Evolutionary conservation across 345 rosid genomes (phyloP).

Genomic region (Aurinia saxatilis): DNA sequence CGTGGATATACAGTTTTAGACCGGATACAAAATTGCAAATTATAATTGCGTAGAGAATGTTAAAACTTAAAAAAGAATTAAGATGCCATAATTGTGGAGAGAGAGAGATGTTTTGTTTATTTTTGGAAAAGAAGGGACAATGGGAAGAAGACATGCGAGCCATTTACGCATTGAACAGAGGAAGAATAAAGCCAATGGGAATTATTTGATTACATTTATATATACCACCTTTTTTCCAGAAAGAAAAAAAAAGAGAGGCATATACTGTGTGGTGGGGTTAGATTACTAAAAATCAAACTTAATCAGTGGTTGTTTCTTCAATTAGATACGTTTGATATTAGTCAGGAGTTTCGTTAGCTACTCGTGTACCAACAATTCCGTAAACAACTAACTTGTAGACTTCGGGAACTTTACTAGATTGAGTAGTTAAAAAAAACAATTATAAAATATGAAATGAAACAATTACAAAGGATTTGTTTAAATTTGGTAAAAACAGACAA

Average conservation of each 20-base stretch:
- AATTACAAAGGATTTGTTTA: no score
- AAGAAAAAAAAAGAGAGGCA: background rate
- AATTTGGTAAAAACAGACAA: no score
- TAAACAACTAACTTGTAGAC: slow-evolving; percentile 5
- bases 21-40: no score
- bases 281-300: background rate
- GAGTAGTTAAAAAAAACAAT: background rate
- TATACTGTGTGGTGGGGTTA: slow-evolving; percentile 2
- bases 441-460: background rate
- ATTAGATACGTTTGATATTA: slow-evolving; percentile 11
- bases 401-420: background rate
- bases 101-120: slow-evolving; percentile 12
- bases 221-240: background rate
- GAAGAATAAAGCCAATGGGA: slow-evolving; percentile 8
- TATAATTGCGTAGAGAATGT: background rate
- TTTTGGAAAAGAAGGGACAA: slow-evolving; percentile 7
- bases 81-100: background rate
- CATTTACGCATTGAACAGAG: slow-evolving; percentile 28
- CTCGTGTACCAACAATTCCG: background rate
- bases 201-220: background rate
- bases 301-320: slow-evolving; percentile 15
- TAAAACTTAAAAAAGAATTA: background rate
- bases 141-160: slow-evolving; percentile 20
- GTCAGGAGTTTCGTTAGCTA: slow-evolving; percentile 11
- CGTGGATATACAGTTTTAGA: no score